Evolutionary conservation across 202 grass and related monocot genomes (phyloP).

Genomic region (Digitaria exilis): DNA sequence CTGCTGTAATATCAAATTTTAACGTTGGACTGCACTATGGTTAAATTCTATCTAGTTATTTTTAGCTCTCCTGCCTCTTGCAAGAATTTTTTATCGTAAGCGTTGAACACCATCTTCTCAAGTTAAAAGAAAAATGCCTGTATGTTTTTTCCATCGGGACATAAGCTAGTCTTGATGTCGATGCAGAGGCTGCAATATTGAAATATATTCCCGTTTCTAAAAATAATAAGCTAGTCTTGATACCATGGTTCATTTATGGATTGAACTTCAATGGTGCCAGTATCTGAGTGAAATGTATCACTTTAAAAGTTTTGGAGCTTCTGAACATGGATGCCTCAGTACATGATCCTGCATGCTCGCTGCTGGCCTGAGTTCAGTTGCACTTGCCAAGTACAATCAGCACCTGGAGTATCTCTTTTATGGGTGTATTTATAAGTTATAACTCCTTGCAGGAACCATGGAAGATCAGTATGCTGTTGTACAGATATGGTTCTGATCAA

Average conservation of each 20-base stretch:
- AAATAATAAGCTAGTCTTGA: not conserved
- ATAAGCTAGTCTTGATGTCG: not conserved
- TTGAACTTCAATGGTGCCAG: not conserved
- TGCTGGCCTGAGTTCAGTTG: conserved; percentile 27
- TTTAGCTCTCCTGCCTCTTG: conserved; percentile 13
- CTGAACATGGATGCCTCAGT: not conserved
- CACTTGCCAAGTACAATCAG: conserved; percentile 7
- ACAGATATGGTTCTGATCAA: conserved; percentile 30
- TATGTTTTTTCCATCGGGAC: not conserved
- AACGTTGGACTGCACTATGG: conserved; percentile 16
- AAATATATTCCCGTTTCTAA: no score
- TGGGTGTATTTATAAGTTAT: not conserved
- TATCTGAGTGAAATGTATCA: conserved; percentile 21
- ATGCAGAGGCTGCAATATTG: no score
- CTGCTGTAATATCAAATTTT: conserved; percentile 1
- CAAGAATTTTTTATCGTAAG: not conserved
- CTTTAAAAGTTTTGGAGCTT: conserved; percentile 34
- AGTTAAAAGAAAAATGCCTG: conserved; percentile 16
- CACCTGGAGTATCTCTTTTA: conserved; percentile 14
- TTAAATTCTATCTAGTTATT: conserved; percentile 35
- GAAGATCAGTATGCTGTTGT: conserved; percentile 19
- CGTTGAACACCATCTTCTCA: not conserved
- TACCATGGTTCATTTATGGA: conserved; percentile 3
- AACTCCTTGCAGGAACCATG: conserved; percentile 32
- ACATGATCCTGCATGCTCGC: conserved; percentile 19